phyloP scores from a whole-genome alignment of 306 rosid species.

The Argentina anserina region DNA sequence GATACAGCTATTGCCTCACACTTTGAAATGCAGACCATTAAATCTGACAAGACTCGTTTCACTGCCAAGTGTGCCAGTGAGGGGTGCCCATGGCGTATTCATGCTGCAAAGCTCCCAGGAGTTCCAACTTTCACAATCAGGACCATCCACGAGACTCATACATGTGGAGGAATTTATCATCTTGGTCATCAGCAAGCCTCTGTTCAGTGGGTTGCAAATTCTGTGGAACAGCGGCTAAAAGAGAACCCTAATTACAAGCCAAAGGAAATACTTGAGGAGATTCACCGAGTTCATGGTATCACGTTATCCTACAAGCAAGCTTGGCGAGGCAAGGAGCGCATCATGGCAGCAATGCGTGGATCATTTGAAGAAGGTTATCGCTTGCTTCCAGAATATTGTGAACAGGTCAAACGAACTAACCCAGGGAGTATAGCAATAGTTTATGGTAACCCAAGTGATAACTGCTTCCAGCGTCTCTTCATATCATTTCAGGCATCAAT shows the following conservation, averaged over 20 bases:
- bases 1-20: slow-evolving; percentile 82
- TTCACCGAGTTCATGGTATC: slow-evolving; percentile 81
- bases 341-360: slow-evolving; percentile 94
- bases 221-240: slow-evolving; percentile 73
- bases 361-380: slow-evolving; percentile 89
- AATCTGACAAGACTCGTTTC: slow-evolving; percentile 86
- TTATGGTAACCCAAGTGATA: slow-evolving; percentile 58
- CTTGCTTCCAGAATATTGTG: slow-evolving; percentile 83
- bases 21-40: slow-evolving; percentile 85
- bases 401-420: slow-evolving; percentile 73
- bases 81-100: slow-evolving; percentile 95
- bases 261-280: slow-evolving; percentile 88
- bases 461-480: slow-evolving; percentile 78
- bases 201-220: slow-evolving; percentile 87
- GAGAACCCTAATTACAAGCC: slow-evolving; percentile 88
- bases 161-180: slow-evolving; percentile 80
- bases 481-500: slow-evolving; percentile 83
- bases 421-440: slow-evolving; percentile 82
- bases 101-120: slow-evolving; percentile 89
- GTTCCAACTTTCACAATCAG: slow-evolving; percentile 87
- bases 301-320: slow-evolving; percentile 88
- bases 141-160: slow-evolving; percentile 65
- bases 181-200: slow-evolving; percentile 95
- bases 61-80: slow-evolving; percentile 86
- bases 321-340: slow-evolving; percentile 94